These are phyloP conservation scores for Laburnicola sp. DNA, from an alignment of 2,329 filamentous ascomycete species.

Conservation along the genomic window DNA sequence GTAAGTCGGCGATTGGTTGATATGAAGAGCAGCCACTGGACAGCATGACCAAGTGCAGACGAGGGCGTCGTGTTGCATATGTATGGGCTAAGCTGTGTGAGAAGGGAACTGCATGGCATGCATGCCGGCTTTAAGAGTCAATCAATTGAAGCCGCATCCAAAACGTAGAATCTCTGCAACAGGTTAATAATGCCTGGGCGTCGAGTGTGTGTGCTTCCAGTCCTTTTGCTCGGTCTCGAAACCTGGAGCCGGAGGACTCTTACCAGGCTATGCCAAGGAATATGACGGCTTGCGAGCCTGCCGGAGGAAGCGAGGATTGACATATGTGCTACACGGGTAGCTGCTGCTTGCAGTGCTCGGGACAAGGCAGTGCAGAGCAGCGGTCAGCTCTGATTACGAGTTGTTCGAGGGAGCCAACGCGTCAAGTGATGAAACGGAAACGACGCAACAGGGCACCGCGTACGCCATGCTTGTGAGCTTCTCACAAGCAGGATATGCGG, in stretches of 20 bases:
- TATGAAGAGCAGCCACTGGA: slow-evolving; percentile 5
- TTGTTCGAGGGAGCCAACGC: background rate
- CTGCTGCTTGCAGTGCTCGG: background rate
- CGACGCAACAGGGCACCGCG: background rate
- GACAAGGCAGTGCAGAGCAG: background rate
- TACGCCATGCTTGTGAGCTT: background rate
- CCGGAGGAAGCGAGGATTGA: slow-evolving; percentile 1
- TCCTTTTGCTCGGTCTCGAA: background rate
- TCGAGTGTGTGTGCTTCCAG: background rate
- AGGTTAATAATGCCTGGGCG: background rate
- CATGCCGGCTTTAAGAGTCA: background rate
- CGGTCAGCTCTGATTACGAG: background rate
- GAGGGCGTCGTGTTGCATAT: slow-evolving; percentile 6
- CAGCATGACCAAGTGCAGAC: slow-evolving; percentile 18
- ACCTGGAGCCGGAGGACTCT: background rate
- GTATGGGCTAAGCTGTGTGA: background rate
- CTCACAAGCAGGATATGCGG: background rate
- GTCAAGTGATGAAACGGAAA: background rate
- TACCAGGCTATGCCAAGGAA: background rate
- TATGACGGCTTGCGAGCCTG: slow-evolving; percentile 5
- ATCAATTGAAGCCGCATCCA: slow-evolving; percentile 6
- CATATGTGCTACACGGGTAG: slow-evolving; percentile 6
- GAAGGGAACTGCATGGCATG: too few species aligned
- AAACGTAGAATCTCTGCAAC: background rate
- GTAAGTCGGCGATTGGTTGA: slow-evolving; percentile 9